Evolutionary conservation across 371 early-diverging fungal species (phyloP).

Genomic region (Chytridiales sp.): DNA sequence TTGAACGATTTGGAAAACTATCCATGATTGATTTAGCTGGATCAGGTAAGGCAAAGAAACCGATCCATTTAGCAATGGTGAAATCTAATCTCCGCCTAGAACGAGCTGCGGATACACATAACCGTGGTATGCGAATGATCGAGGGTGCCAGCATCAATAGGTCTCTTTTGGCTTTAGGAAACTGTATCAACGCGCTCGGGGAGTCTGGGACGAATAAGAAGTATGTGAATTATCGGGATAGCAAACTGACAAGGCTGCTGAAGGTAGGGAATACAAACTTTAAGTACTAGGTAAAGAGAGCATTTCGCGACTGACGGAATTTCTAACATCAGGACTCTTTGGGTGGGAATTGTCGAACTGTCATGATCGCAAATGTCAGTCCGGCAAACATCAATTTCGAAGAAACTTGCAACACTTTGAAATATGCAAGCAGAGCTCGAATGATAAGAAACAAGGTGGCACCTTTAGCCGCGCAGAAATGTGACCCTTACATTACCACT

Average conservation of each 20-base stretch:
- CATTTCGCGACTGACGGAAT: background rate
- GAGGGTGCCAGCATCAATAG: slow-evolving; percentile 93
- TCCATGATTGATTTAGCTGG: slow-evolving; percentile 54
- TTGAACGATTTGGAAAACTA: slow-evolving; percentile 35
- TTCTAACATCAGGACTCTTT: slow-evolving; percentile 55
- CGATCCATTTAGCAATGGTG: background rate
- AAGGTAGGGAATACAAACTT: slow-evolving; percentile 82
- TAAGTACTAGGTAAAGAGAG: slow-evolving; percentile 74
- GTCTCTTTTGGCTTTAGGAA: slow-evolving; percentile 83
- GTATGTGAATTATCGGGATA: slow-evolving; percentile 83
- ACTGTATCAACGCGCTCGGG: slow-evolving; percentile 89
- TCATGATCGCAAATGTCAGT: slow-evolving; percentile 85
- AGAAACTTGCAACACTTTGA: slow-evolving; percentile 86
- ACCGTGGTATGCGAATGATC: slow-evolving; percentile 65
- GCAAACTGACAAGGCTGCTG: slow-evolving; percentile 82
- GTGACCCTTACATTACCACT: slow-evolving; percentile 16
- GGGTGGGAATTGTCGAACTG: slow-evolving; percentile 77
- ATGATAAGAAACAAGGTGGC: slow-evolving; percentile 63
- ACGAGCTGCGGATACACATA: slow-evolving; percentile 50
- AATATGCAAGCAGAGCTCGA: slow-evolving; percentile 83
- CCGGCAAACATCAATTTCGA: slow-evolving; percentile 70
- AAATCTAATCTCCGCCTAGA: slow-evolving; percentile 13
- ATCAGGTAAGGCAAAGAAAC: slow-evolving; percentile 14
- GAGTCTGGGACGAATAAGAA: slow-evolving; percentile 54
- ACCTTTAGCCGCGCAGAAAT: background rate